Base-by-base conservation (phyloP, 768 basidiomycete genomes). In the Tricholoma furcatifolium region DNA sequence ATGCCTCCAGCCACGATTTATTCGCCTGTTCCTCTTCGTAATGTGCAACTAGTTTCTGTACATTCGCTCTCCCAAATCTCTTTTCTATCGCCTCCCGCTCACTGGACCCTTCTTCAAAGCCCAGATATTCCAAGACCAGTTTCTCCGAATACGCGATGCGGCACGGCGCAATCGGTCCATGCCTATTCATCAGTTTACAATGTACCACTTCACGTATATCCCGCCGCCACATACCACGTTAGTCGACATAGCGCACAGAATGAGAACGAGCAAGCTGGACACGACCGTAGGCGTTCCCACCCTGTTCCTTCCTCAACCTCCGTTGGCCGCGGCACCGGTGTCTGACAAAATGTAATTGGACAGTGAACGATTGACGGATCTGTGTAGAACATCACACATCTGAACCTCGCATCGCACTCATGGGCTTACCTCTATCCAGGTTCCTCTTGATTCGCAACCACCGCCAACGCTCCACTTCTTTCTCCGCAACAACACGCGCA, bases 221-320 rank as follows among this genome's bases (percentile, higher is more conserved):
- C 39, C 24, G 38, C 20, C 31, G 14, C 30, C 40, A 54, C 76
- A 57, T 62, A 88, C 90, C 93, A 96, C 44, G 88, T 87, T 40
- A 84, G 79, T 57, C 78, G 80, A 65, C 93, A 97, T 59, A 88
- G 87, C 3, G 83, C 79, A 67, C 93, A 95, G 65, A 95, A 95
- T 0, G 85, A 85, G 68, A 82, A 94, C 4, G 71, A 72, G 65
- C 93, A 96, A 30, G 69, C 66, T 4, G 79, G 69, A 60, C 93
- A 95, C 34, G 78, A 80, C 47, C 93, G 80, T 43, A 93, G 76
- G 48, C 84, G 74, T 24, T 80, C 84, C 84, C 87, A 93, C 12
- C 82, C 78, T 1, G 83, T 78, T 34, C 82, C 83, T n/a, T 82
- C 76, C 30, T 80, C 75, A 1, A 67, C 65, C 35, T 68, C 68